Evolutionary conservation across 805 yeast genomes (phyloP), one percentile per base, ranked within the genome.

Genomic region (Hanseniaspora hatyaiensis): DNA sequence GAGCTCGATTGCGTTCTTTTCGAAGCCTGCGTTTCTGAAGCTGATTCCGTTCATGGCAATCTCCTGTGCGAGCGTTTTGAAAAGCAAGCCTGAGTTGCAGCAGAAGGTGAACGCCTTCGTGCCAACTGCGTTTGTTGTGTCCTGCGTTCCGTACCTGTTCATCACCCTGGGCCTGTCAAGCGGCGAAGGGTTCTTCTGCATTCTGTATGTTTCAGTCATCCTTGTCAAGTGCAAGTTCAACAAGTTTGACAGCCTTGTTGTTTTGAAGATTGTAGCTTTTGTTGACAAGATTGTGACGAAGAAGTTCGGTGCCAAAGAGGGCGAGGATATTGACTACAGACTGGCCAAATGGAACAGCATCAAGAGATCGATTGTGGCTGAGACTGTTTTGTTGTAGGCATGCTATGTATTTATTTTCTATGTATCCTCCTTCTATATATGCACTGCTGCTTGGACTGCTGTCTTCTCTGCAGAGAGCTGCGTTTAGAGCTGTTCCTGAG

Each of bases 141-240:
- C 41, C 1, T 9, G 34, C 6, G 4, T 36, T 15, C 48, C 48
- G 8, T 44, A 36, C 16, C 12, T 44, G 8, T 8, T 36, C 23
- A 44, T 4, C 4, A 44, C 48, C 3, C 12, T 44, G 13, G 15
- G 18, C 3, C 13, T 44, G 12, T 20, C 22, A 9, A 30, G 20
- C 11, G 41, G 48, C 11, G 48, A 44, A 23, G 48, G 48, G 4
- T 44, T 44, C 15, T 36, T 34, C 31, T 36, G 12, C 12, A 24
- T 30, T 16, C 12, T 36, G 15, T 44, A 36, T 23, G 13, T 28
- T 8, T 29, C 23, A 26, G 13, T 44, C 20, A 29, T 44, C 3
- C 23, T 44, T 29, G 22, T 44, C 2, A 44, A 44, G 16, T 30
- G 32, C 8, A 44, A 44, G n/a, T 44, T 36, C 28, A 44, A 44